Conservation (phyloP, 441 rosid species). For the Erodium moschatum region DNA sequence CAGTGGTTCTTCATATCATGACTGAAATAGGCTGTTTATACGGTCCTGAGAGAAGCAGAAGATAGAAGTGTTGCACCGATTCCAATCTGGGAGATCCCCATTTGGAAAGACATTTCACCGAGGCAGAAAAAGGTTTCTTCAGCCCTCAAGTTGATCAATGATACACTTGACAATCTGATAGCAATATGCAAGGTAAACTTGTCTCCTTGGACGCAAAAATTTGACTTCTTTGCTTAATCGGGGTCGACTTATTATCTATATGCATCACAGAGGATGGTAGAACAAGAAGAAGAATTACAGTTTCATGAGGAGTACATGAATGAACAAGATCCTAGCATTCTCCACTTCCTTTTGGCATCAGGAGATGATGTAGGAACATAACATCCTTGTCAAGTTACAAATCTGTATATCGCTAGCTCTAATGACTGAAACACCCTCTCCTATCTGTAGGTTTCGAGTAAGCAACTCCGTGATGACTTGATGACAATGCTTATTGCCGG, state of each 20-base stretch:
- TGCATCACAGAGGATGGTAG: conserved; percentile 74
- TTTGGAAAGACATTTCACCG: conserved; percentile 93
- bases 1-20: too few species aligned
- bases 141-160: conserved; percentile 77
- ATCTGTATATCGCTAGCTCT: conserved; percentile 19
- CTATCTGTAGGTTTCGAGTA: conserved; percentile 70
- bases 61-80: conserved; percentile 89
- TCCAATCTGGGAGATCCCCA: conserved; percentile 86
- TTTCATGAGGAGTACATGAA: conserved; percentile 90
- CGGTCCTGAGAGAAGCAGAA: conserved; percentile 88
- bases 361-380: conserved; percentile 69
- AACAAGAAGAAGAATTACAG: conserved; percentile 72
- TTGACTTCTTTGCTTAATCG: too few species aligned
- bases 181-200: conserved; percentile 76
- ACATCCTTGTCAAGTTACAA: conserved; percentile 8
- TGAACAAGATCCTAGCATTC: conserved; percentile 95
- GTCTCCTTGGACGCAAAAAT: neutral
- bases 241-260: neutral
- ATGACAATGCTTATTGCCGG: conserved; percentile 99
- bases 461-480: conserved; percentile 95
- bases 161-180: conserved; percentile 62
- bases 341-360: conserved; percentile 85
- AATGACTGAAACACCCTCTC: conserved; percentile 14
- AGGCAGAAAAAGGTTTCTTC: conserved; percentile 63
- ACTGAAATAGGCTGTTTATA: conserved; percentile 67